Percentiles rank a stretch among this genome's conserved stretches.
These are phyloP conservation scores for Pseudophaeomoniella oleicola DNA, from an alignment of 2,329 filamentous ascomycete genomes.

Conservation along the genomic window DNA sequence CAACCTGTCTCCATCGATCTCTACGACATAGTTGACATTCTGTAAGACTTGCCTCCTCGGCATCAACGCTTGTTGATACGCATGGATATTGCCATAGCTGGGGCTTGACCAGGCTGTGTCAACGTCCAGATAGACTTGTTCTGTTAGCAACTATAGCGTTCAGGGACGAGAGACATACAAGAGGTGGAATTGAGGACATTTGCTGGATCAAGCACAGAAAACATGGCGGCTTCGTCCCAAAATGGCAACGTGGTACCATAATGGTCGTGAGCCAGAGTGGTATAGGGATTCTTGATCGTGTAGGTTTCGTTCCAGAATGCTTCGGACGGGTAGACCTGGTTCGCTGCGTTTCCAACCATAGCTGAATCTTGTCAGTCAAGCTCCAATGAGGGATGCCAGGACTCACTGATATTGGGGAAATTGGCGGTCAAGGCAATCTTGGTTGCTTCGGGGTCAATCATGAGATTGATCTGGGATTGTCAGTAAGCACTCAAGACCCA, in stretches of 20 bases:
- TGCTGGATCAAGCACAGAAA: constrained; percentile 20
- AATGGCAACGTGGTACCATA: constrained; percentile 27
- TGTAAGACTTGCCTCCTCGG: constrained; percentile 18
- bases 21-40: constrained; percentile 22
- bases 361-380: constrained; percentile 5
- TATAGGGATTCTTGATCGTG: constrained; percentile 23
- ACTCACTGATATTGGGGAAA: constrained; percentile 27
- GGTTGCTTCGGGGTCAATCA: constrained; percentile 35
- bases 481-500: constrained; percentile 5
- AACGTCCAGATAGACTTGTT: constrained; percentile 25
- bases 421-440: constrained; percentile 34
- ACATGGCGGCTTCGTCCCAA: constrained; percentile 32
- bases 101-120: constrained; percentile 17
- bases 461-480: constrained; percentile 32
- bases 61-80: constrained; percentile 25
- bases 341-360: constrained; percentile 32
- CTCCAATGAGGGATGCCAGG: not conserved
- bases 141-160: not conserved
- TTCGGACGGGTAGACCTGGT: constrained; percentile 27
- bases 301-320: constrained; percentile 24
- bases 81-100: constrained; percentile 27
- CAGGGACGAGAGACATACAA: constrained; percentile 9
- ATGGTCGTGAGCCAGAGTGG: constrained; percentile 21
- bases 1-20: not conserved
- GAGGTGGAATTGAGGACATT: constrained; percentile 23